These are phyloP conservation scores for Erysimum cheiri DNA, from an alignment of 441 rosid species.

Conservation along the genomic window DNA sequence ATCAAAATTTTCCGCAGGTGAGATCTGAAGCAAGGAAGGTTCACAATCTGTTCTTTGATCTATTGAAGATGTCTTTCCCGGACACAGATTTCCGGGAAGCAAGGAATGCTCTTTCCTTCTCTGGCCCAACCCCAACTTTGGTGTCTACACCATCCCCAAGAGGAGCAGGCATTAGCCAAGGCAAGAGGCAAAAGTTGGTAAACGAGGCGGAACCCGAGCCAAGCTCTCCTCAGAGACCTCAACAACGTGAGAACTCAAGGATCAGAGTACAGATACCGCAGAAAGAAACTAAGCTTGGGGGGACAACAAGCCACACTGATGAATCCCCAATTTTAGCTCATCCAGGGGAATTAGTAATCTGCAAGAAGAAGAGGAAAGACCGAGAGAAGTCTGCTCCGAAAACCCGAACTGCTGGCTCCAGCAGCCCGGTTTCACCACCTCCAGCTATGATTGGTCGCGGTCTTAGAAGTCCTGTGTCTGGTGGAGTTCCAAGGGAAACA, in stretches of 20 bases:
- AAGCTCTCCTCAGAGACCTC: slow-evolving; percentile 58
- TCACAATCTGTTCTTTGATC: slow-evolving; percentile 94
- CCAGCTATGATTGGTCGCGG: slow-evolving; percentile 68
- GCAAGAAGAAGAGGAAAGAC: slow-evolving; percentile 99
- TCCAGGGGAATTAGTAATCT: slow-evolving; percentile 93
- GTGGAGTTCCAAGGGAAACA: slow-evolving; percentile 61
- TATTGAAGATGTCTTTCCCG: slow-evolving; percentile 93
- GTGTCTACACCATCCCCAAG: slow-evolving; percentile 62
- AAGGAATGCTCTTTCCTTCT: slow-evolving; percentile 74
- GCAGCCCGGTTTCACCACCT: slow-evolving; percentile 87
- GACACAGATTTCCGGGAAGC: slow-evolving; percentile 89
- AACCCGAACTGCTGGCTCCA: slow-evolving; percentile 70
- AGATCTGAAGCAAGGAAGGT: slow-evolving; percentile 97
- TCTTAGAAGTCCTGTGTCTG: slow-evolving; percentile 61
- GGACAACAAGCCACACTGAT: slow-evolving; percentile 54
- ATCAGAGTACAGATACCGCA: slow-evolving; percentile 68
- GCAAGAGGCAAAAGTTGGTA: slow-evolving; percentile 68
- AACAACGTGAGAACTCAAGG: slow-evolving; percentile 72
- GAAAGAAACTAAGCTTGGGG: slow-evolving; percentile 67
- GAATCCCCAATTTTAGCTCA: slow-evolving; percentile 74
- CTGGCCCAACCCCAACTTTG: slow-evolving; percentile 58
- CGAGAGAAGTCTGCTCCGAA: slow-evolving; percentile 76
- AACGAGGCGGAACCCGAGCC: slow-evolving; percentile 73
- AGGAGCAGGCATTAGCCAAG: slow-evolving; percentile 54
- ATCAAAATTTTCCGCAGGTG: slow-evolving; percentile 58